Conservation (phyloP, 306 rosid genomes). For the Mucuna pruriens region DNA sequence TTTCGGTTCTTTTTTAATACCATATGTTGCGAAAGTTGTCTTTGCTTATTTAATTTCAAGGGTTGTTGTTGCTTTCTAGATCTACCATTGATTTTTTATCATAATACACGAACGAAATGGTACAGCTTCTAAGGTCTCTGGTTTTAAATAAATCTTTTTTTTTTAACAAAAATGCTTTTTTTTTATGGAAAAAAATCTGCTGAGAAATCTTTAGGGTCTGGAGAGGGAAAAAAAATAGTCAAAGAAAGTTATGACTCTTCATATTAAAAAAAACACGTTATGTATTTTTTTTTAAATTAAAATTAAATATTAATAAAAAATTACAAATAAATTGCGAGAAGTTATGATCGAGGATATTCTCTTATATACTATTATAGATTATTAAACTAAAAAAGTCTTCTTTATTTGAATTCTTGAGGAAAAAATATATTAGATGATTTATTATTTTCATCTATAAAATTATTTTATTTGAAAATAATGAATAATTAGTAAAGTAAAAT, state of each 20-base stretch:
- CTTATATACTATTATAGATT: too few species aligned
- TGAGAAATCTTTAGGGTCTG: neutral
- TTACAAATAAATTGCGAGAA: too few species aligned
- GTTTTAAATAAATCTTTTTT: neutral
- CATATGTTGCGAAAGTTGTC: neutral
- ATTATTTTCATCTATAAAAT: neutral
- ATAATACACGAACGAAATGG: neutral
- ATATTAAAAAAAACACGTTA: too few species aligned
- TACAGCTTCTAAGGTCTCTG: neutral
- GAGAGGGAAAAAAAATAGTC: neutral
- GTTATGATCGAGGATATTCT: too few species aligned
- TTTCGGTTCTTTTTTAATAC: neutral
- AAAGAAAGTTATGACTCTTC: neutral
- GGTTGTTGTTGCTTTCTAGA: conserved; percentile 38
- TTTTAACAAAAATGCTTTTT: too few species aligned
- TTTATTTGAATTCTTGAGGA: neutral
- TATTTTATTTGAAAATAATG: neutral
- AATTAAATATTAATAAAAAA: too few species aligned
- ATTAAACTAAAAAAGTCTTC: neutral
- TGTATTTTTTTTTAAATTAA: too few species aligned
- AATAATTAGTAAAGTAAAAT: neutral
- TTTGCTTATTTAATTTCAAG: neutral
- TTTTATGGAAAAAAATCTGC: neutral
- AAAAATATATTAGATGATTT: neutral
- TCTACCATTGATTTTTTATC: conserved; percentile 39